A percentile compares a stretch with the other conserved stretches of the same genome.
Conservation (phyloP, 257 asterid species). For the Ehretia macrophylla region DNA sequence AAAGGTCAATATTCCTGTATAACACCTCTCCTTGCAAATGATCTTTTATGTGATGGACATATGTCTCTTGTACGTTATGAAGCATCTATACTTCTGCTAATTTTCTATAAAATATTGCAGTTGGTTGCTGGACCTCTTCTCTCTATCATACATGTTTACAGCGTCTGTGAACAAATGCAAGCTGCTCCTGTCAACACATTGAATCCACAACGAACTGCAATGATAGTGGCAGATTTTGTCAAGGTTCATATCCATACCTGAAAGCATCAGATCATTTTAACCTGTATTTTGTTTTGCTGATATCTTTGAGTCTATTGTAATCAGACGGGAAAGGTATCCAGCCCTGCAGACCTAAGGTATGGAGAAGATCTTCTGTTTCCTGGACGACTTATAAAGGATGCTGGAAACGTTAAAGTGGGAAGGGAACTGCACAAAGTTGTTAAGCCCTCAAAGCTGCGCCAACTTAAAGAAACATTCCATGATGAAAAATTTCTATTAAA, state of each 20-base stretch:
- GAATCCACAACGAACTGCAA: constrained; percentile 92
- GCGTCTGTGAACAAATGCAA: constrained; percentile 89
- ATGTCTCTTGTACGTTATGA: constrained; percentile 7
- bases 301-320: constrained; percentile 1
- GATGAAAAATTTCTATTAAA: constrained; percentile 65
- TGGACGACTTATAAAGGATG: constrained; percentile 74
- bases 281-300: constrained; percentile 4
- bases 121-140: constrained; percentile 77
- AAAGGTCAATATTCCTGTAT: no score
- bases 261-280: background rate
- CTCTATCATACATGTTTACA: constrained; percentile 60
- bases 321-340: constrained; percentile 68
- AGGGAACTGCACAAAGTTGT: constrained; percentile 58
- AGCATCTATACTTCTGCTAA: constrained; percentile 4
- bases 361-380: constrained; percentile 83
- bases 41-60: no score
- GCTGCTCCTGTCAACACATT: constrained; percentile 95
- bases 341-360: constrained; percentile 92
- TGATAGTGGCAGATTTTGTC: constrained; percentile 76
- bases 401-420: constrained; percentile 87
- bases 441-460: constrained; percentile 63
- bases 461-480: constrained; percentile 50
- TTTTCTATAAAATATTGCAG: constrained; percentile 41
- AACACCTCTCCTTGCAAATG: no score
- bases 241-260: constrained; percentile 43